Evolutionary conservation across 805 yeast species (phyloP).

Genomic region (Lachancea cidri): DNA sequence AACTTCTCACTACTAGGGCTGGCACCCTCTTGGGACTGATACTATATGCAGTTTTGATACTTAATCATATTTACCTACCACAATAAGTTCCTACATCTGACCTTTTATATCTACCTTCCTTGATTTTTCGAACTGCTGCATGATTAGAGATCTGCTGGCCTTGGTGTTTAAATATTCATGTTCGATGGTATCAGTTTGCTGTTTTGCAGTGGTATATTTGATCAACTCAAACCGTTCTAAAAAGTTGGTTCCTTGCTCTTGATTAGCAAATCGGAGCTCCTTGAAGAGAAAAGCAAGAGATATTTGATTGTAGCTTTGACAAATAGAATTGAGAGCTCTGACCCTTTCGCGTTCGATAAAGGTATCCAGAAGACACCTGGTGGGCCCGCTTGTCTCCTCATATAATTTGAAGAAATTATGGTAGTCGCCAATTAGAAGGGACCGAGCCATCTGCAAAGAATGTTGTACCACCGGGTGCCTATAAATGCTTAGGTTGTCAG

Average conservation of each 20-base stretch:
- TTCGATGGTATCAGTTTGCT: constrained; percentile 23
- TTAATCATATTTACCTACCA: too few species aligned
- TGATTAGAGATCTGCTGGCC: constrained; percentile 34
- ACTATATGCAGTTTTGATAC: too few species aligned
- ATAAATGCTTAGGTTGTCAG: constrained; percentile 13
- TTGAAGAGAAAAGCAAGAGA: constrained; percentile 34
- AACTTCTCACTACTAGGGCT: constrained; percentile 77
- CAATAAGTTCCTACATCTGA: constrained; percentile 43
- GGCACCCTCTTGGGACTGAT: constrained; percentile 49
- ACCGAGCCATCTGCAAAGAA: constrained; percentile 31
- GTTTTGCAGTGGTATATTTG: constrained; percentile 29
- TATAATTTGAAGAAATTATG: constrained; percentile 46
- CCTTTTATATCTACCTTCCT: constrained; percentile 85
- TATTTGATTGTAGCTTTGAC: constrained; percentile 51
- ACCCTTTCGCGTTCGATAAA: constrained; percentile 57
- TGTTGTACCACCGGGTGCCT: constrained; percentile 18
- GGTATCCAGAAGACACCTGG: constrained; percentile 44
- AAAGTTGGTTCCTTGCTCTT: constrained; percentile 39
- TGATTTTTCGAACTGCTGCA: constrained; percentile 35
- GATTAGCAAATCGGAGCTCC: constrained; percentile 39
- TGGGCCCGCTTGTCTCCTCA: constrained; percentile 37
- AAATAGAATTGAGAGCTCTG: constrained; percentile 48
- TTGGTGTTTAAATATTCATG: constrained; percentile 32
- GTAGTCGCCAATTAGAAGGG: constrained; percentile 43
- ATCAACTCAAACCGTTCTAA: constrained; percentile 38